Base-by-base conservation (phyloP, 1,284 basidiomycete genomes). In the Golubevia pallescens region DNA sequence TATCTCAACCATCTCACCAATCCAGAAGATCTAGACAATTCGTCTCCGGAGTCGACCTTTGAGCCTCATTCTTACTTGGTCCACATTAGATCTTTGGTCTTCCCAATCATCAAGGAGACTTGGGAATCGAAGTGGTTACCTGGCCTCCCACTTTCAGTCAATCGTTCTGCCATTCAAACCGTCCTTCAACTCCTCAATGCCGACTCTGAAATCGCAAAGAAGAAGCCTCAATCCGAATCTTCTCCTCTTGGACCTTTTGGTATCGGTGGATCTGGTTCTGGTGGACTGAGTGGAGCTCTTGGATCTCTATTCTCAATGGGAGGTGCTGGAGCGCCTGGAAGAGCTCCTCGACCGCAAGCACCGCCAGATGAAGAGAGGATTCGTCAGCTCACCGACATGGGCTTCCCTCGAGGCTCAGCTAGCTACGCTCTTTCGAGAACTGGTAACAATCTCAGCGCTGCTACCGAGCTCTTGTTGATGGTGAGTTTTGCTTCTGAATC, bases 351-450 rank as follows among this genome's bases (percentile, higher is more conserved):
- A 19, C 24, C 42, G 5, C 62, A 32, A 3, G 52, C 63, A 59
- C 48, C 68, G 10, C 78, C 75, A 4, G 79, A 85, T 62, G 78
- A 83, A 55, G 68, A 68, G 1, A 90, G 91, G 32, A 90, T 97
- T 57, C 89, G 90, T 59, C 92, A 94, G 77, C 88, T 99, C 59
- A 91, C 91, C 16, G 96, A 99, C 74, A 99, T 99, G 97, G 97
- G 97, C 60, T 99, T 99, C 87, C 90, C 93, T 24, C 90, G 93
- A 7, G 89, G 90, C 53, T 93, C 93, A 2, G 93, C 93, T 0
- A 92, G 93, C 78, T 90, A 91, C 63, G 96, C 96, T 2, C 87
- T 99, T 20, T 86, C 89, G 20, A 92, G 95, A 21, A 91, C 92
- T 14, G 90, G 92, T 69, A 98, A 98, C 87, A 97, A 97, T 76